Evolutionary conservation across 164 flowering plant genomes (phyloP).

Genomic region (Chimonanthus salicifolius): DNA sequence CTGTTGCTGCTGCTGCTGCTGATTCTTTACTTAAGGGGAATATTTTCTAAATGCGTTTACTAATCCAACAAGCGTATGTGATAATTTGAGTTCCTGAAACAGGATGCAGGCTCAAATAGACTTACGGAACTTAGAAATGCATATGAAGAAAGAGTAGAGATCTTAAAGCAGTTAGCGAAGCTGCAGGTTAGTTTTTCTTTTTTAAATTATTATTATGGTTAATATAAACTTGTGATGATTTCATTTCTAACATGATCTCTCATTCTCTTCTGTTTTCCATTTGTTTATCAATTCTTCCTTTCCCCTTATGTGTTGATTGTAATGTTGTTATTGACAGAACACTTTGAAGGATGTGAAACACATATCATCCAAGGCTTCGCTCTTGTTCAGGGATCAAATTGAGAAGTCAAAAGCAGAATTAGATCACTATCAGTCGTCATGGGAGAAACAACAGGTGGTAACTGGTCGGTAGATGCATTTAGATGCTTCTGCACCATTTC

Average conservation of each 20-base stretch:
- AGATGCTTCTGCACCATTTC: conserved; percentile 18
- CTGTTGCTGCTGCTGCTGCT: conserved; percentile 2
- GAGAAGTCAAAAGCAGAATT: conserved; percentile 75
- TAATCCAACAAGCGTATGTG: conserved; percentile 5
- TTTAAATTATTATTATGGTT: not conserved
- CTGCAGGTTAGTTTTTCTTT: conserved; percentile 54
- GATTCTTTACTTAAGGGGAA: conserved; percentile 2
- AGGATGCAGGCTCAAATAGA: conserved; percentile 64
- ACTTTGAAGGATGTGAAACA: conserved; percentile 60
- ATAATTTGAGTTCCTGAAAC: conserved; percentile 14
- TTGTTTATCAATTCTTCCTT: not conserved
- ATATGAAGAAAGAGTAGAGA: conserved; percentile 64
- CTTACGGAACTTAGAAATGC: conserved; percentile 50
- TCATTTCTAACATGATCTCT: not conserved
- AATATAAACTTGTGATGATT: not conserved
- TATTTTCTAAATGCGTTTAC: conserved; percentile 1
- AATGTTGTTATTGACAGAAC: conserved; percentile 43
- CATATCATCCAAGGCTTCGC: conserved; percentile 56
- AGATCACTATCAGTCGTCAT: conserved; percentile 41
- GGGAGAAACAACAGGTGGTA: conserved; percentile 93
- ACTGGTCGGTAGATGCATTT: conserved; percentile 45
- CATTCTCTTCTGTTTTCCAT: not conserved
- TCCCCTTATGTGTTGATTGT: not conserved
- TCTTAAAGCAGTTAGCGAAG: conserved; percentile 41
- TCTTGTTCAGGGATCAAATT: conserved; percentile 55